phyloP scores from a whole-genome alignment of 2,329 filamentous ascomycete genomes.

The Alternaria novae-zelandiae region DNA sequence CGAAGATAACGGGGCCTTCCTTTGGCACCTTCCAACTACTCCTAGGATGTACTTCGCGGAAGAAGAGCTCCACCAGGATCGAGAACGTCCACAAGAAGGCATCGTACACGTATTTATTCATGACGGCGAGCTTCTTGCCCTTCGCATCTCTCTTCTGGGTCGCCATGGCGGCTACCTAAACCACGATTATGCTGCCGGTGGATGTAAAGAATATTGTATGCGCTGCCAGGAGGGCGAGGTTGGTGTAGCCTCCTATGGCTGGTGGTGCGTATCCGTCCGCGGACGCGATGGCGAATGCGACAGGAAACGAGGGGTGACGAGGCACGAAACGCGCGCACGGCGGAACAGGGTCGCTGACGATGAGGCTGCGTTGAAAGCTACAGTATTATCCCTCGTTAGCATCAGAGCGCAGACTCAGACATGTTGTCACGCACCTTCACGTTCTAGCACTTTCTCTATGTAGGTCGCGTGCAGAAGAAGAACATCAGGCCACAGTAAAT shows the following conservation, averaged over 20 bases:
- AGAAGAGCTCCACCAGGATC: slow-evolving; percentile 93
- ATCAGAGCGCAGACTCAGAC: background rate
- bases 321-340: slow-evolving; percentile 12
- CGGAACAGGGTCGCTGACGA: slow-evolving; percentile 11
- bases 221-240: background rate
- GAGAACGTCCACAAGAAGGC: slow-evolving; percentile 78
- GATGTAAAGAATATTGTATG: background rate
- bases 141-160: slow-evolving; percentile 21
- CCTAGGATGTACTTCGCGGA: slow-evolving; percentile 93
- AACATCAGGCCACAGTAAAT: slow-evolving; percentile 22
- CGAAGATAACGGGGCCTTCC: slow-evolving; percentile 88
- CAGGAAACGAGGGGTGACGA: slow-evolving; percentile 22
- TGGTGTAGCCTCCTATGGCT: slow-evolving; percentile 10
- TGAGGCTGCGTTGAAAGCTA: background rate
- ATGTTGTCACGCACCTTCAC: slow-evolving; percentile 12
- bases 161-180: slow-evolving; percentile 17
- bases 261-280: slow-evolving; percentile 11
- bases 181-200: background rate
- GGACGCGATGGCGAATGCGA: slow-evolving; percentile 7
- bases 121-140: slow-evolving; percentile 53
- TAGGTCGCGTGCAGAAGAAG: slow-evolving; percentile 15
- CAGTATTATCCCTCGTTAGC: background rate
- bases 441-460: slow-evolving; percentile 9
- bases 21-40: slow-evolving; percentile 94
- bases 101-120: slow-evolving; percentile 79